Evolutionary conservation across 139 green algal species (phyloP).

Genomic region (Tetradesmus obliquus): DNA sequence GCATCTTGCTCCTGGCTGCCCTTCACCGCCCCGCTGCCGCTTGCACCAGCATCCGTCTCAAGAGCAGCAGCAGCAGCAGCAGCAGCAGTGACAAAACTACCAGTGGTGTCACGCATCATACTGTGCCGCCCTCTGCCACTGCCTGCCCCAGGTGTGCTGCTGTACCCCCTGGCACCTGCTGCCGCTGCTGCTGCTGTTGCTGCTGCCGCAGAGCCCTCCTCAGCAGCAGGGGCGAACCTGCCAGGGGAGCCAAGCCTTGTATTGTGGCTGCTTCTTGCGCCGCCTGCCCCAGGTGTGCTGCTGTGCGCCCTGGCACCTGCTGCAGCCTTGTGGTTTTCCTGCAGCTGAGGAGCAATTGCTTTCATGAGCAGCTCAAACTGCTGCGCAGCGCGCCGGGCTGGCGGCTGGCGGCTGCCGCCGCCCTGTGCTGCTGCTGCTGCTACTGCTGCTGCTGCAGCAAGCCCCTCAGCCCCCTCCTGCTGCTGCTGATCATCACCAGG

Average conservation of each 20-base stretch:
- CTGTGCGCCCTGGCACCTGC: not conserved
- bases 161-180: not conserved
- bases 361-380: not conserved
- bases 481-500: not conserved
- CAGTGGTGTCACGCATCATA: too few species aligned
- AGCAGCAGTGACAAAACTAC: not conserved
- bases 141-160: not conserved
- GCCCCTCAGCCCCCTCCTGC: not conserved
- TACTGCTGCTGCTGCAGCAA: not conserved
- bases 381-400: not conserved
- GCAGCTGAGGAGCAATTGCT: not conserved
- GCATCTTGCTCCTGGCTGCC: not conserved
- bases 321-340: not conserved
- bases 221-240: not conserved
- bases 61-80: not conserved
- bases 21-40: not conserved
- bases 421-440: conserved; percentile 9
- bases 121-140: not conserved
- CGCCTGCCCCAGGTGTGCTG: not conserved
- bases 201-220: not conserved
- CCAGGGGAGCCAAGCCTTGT: too few species aligned
- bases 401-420: not conserved
- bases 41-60: not conserved
- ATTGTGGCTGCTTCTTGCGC: not conserved
- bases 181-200: conserved; percentile 2